A percentile compares a stretch with the other conserved stretches of the same genome.
Evolutionary conservation across 495 filamentous ascomycete genomes (phyloP).

Genomic region (Hypoxylon rickii): DNA sequence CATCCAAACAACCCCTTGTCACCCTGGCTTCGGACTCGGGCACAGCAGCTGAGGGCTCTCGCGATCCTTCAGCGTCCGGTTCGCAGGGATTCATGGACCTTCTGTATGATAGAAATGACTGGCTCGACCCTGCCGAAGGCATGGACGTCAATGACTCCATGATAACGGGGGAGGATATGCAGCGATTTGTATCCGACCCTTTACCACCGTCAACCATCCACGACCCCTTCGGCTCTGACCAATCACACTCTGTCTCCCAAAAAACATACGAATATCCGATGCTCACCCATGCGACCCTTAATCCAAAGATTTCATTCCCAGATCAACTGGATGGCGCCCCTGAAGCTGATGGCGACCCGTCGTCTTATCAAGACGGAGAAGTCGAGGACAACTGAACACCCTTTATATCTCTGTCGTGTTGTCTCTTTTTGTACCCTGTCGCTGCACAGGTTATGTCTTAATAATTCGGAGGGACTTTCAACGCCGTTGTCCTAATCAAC

Average conservation of each 20-base stretch:
- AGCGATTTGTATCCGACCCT: background rate
- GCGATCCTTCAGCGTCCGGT: background rate
- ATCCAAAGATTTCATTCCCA: background rate
- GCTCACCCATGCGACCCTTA: background rate
- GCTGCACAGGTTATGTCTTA: too few species aligned
- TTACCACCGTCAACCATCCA: background rate
- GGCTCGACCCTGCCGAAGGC: slow-evolving; percentile 9
- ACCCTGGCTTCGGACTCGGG: background rate
- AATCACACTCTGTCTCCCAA: background rate
- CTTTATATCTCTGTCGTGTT: too few species aligned
- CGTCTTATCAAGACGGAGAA: background rate
- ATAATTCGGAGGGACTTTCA: too few species aligned
- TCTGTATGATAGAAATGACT: slow-evolving; percentile 15
- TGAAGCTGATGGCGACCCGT: background rate
- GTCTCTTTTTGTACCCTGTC: background rate
- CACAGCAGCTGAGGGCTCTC: background rate
- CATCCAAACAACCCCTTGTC: background rate
- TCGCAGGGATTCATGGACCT: slow-evolving; percentile 19
- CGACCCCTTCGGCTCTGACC: background rate
- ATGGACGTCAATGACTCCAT: background rate
- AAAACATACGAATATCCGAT: slow-evolving; percentile 1
- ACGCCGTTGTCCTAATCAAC: too few species aligned
- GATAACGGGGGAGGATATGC: background rate
- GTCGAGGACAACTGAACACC: background rate
- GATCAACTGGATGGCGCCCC: background rate